These are phyloP conservation scores for Benincasa hispida DNA, from an alignment of 306 rosid genomes.

Conservation along the genomic window DNA sequence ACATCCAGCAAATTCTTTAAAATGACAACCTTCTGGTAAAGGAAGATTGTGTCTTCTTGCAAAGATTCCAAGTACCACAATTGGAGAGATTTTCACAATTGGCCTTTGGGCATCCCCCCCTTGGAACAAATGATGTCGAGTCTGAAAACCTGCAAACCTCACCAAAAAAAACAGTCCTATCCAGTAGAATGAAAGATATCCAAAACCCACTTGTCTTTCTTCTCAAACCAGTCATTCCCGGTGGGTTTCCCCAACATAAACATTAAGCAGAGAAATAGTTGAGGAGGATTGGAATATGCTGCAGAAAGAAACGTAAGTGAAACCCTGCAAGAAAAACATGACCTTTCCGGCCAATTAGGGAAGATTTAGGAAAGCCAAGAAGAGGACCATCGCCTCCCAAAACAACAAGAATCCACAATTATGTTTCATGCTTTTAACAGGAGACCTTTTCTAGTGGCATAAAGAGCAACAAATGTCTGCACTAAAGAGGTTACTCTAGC, in stretches of 20 bases:
- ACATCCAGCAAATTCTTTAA: slow-evolving; percentile 31
- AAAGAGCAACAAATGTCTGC: slow-evolving; percentile 20
- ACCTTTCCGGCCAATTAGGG: slow-evolving; percentile 21
- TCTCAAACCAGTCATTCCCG: slow-evolving; percentile 37
- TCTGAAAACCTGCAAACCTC: slow-evolving; percentile 43
- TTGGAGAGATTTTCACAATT: slow-evolving; percentile 28
- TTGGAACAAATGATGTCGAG: slow-evolving; percentile 43
- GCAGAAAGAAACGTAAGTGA: slow-evolving; percentile 20
- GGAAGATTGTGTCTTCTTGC: slow-evolving; percentile 40
- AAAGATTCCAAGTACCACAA: slow-evolving; percentile 23
- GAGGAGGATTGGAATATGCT: slow-evolving; percentile 33
- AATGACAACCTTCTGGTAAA: slow-evolving; percentile 32
- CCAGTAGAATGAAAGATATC: slow-evolving; percentile 29
- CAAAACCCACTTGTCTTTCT: slow-evolving; percentile 31
- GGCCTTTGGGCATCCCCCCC: slow-evolving; percentile 36
- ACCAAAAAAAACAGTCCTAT: slow-evolving; percentile 42
- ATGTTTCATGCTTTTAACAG: slow-evolving; percentile 17
- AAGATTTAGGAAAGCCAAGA: slow-evolving; percentile 11
- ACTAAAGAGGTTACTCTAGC: slow-evolving; percentile 23
- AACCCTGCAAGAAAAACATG: slow-evolving; percentile 19
- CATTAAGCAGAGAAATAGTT: slow-evolving; percentile 40
- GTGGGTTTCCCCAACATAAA: slow-evolving; percentile 25
- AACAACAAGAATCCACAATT: slow-evolving; percentile 20
- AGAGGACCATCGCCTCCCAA: slow-evolving; percentile 31
- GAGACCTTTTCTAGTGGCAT: slow-evolving; percentile 11